Percentiles rank a stretch among this genome's conserved stretches.
Conservation (phyloP, 768 basidiomycete genomes). For the Daedalea quercina region DNA sequence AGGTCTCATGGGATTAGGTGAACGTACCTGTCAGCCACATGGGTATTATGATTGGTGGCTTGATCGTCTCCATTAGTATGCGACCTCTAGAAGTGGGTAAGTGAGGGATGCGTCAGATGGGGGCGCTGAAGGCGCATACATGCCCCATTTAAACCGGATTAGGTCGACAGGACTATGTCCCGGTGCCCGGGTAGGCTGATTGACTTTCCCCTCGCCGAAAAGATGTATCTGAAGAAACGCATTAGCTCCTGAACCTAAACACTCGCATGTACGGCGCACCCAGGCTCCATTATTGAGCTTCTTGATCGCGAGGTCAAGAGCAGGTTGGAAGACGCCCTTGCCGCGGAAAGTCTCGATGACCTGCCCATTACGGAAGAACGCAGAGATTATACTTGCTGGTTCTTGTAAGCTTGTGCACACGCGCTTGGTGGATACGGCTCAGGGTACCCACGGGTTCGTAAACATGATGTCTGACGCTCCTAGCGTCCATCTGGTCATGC, state of each 20-base stretch:
- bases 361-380: slow-evolving; percentile 86
- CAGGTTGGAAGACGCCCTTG: slow-evolving; percentile 81
- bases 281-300: slow-evolving; percentile 79
- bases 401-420: background rate
- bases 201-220: slow-evolving; percentile 85
- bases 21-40: slow-evolving; percentile 85
- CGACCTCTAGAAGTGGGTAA: slow-evolving; percentile 50
- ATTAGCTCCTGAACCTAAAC: no score
- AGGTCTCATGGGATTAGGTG: background rate
- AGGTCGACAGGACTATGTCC: slow-evolving; percentile 41
- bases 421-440: slow-evolving; percentile 4
- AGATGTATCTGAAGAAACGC: slow-evolving; percentile 96
- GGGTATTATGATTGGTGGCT: slow-evolving; percentile 78
- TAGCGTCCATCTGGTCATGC: slow-evolving; percentile 80
- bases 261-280: no score
- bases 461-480: slow-evolving; percentile 94
- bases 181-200: slow-evolving; percentile 54
- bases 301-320: slow-evolving; percentile 76
- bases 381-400: slow-evolving; percentile 58
- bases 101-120: background rate
- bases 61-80: slow-evolving; percentile 63
- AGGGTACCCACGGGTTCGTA: slow-evolving; percentile 69
- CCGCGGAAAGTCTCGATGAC: slow-evolving; percentile 91
- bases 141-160: slow-evolving; percentile 89
- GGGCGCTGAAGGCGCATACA: slow-evolving; percentile 49